Evolutionary conservation across 352 stramenopile genomes (phyloP).

Genomic region (Phytophthora sojae): DNA sequence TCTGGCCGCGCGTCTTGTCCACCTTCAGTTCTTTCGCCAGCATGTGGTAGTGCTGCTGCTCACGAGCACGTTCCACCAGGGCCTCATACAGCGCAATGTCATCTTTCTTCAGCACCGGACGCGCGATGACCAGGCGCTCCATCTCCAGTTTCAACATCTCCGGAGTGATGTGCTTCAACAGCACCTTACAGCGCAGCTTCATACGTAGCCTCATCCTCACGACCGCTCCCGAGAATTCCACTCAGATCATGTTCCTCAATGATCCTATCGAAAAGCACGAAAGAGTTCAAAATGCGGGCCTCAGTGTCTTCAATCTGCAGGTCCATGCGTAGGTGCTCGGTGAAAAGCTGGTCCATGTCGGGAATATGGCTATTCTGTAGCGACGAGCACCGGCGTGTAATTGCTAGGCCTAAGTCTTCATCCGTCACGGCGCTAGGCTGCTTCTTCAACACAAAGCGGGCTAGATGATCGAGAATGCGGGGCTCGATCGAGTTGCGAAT

Average conservation of each 20-base stretch:
- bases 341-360: neutral
- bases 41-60: neutral
- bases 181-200: neutral
- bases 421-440: neutral
- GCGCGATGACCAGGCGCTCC: neutral
- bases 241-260: neutral
- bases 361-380: neutral
- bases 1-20: neutral
- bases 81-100: neutral
- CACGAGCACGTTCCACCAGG: neutral
- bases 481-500: neutral
- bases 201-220: neutral
- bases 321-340: neutral
- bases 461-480: neutral
- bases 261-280: neutral
- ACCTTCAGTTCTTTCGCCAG: neutral
- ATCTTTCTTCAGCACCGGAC: neutral
- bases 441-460: neutral
- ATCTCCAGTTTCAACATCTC: neutral
- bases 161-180: neutral
- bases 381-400: neutral
- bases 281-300: neutral
- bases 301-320: neutral
- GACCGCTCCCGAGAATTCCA: neutral
- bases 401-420: neutral